Conservation (phyloP, 2,329 filamentous ascomycete genomes). For the Ophiocordyceps australis region DNA sequence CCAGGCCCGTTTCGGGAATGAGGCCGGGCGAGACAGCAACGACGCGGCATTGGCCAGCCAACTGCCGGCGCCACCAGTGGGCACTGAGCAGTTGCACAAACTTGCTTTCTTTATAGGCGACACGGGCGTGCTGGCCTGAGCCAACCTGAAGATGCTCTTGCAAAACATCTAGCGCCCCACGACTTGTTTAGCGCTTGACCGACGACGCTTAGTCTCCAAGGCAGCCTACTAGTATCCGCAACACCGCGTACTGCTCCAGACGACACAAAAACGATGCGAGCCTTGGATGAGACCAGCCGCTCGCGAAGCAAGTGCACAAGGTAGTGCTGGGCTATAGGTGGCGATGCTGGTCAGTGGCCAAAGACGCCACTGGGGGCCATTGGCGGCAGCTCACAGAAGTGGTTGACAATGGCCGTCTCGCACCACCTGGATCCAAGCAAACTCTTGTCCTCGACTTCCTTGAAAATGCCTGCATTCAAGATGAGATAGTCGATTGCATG, state of each 20-base stretch:
- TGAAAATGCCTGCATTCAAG: slow-evolving; percentile 27
- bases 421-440: slow-evolving; percentile 28
- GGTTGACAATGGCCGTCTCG: slow-evolving; percentile 30
- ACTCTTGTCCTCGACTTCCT: slow-evolving; percentile 14
- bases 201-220: not conserved
- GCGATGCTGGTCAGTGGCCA: not conserved
- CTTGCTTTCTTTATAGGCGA: slow-evolving; percentile 25
- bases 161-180: too few species aligned
- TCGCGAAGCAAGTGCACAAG: slow-evolving; percentile 27
- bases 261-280: slow-evolving; percentile 30
- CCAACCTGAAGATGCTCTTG: slow-evolving; percentile 19
- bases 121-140: slow-evolving; percentile 11
- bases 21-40: slow-evolving; percentile 35
- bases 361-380: not conserved
- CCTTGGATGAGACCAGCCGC: slow-evolving; percentile 24
- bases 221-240: slow-evolving; percentile 14
- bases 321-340: slow-evolving; percentile 29
- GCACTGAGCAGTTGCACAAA: slow-evolving; percentile 30
- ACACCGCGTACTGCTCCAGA: slow-evolving; percentile 26
- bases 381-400: slow-evolving; percentile 20
- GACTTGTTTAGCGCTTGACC: too few species aligned
- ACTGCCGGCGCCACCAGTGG: slow-evolving; percentile 36
- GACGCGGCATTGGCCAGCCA: slow-evolving; percentile 22
- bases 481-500: slow-evolving; percentile 27
- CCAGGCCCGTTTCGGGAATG: slow-evolving; percentile 27